phyloP scores from a whole-genome alignment of 2,329 filamentous ascomycete species.

The Phialocephala sp. region DNA sequence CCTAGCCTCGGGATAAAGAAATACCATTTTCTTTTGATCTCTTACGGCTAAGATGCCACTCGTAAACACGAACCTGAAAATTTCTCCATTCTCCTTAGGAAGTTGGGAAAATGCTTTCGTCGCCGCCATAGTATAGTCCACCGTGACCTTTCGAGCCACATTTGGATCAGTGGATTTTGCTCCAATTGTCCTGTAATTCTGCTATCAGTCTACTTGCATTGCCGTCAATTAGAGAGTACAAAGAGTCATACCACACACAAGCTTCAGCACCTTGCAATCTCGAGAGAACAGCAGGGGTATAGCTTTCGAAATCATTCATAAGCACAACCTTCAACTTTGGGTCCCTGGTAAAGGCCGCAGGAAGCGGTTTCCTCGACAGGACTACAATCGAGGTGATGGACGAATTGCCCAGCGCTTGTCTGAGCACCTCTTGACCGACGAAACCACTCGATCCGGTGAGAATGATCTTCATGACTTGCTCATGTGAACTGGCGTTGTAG shows the following conservation, averaged over 20 bases:
- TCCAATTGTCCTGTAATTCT: constrained; percentile 13
- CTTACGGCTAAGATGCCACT: constrained; percentile 47
- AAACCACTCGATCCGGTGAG: constrained; percentile 62
- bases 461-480: constrained; percentile 58
- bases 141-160: constrained; percentile 15
- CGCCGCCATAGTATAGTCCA: constrained; percentile 37
- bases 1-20: constrained; percentile 47
- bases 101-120: constrained; percentile 41
- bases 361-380: constrained; percentile 54
- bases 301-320: constrained; percentile 23
- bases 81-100: constrained; percentile 23
- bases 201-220: background rate
- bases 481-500: background rate
- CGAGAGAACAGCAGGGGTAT: constrained; percentile 32
- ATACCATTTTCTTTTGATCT: constrained; percentile 47
- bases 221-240: background rate
- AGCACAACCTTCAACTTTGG: constrained; percentile 51
- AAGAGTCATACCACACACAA: constrained; percentile 26
- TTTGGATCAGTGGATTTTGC: constrained; percentile 22
- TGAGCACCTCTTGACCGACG: constrained; percentile 59
- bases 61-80: constrained; percentile 51
- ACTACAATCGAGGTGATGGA: constrained; percentile 57
- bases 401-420: constrained; percentile 54
- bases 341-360: constrained; percentile 47
- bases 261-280: constrained; percentile 25